Evolutionary conservation across 169 alveolate genomes (phyloP), one percentile per base, ranked within the genome.

Genomic region (Amoebophrya sp.): DNA sequence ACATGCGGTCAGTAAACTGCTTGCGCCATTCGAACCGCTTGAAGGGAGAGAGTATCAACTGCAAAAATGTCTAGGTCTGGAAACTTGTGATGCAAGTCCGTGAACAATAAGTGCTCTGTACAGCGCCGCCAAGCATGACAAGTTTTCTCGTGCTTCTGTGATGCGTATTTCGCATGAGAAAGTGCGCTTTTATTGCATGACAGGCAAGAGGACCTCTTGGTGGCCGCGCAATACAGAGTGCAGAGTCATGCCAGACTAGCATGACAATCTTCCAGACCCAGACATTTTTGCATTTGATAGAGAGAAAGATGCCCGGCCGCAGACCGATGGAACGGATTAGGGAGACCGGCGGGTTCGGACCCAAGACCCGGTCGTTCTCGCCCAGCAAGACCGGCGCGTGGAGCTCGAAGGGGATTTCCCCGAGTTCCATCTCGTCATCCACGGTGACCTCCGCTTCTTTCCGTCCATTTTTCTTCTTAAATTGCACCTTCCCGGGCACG

Each of bases 331-430:
- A 12, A 18, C 83, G 83, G 32, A 66, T 66, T 66, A 66, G 35
- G 35, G 39, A 25, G 10, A 66, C 32, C 29, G 83, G 83, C 29
- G 83, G 83, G 18, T 66, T 66, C 35, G 83, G 83, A 25, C 83
- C 83, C 35, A 66, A 25, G 0, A 66, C 83, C 10, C 18, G 83
- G 35, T 66, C 35, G 83, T 25, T 66, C 35, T 66, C 83, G 29
- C 83, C 83, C 29, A 66, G 83, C 29, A 66, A n/a, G 35, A 66
- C 83, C 29, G 83, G 83, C 10, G 83, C 83, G 35, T 66, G 83
- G 7, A 66, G 18, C 35, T 66, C 83, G 32, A 66, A 66, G 35
- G 83, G 83, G 7, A 66, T 2, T 7, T 2, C 54, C 2, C 54
- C 83, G 83, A n/a, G 83, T 25, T 2, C 35, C 38, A 12, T 25